phyloP scores from a whole-genome alignment of 257 asterid species.

The Pogostemon cablin region DNA sequence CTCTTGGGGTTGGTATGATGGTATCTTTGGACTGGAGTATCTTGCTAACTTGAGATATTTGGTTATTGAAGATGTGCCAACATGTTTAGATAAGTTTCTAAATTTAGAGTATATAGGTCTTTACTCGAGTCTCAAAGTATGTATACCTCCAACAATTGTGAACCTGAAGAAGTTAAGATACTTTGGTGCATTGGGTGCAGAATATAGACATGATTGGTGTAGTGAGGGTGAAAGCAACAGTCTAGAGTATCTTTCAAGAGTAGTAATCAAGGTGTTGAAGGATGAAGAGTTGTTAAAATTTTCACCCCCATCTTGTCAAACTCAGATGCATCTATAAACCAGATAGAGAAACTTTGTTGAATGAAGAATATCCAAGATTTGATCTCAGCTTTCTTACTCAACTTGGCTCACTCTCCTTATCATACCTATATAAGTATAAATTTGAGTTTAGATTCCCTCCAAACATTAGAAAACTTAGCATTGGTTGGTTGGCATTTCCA shows the following conservation, averaged over 20 bases:
- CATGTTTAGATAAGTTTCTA: conserved; percentile 20
- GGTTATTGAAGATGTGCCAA: neutral
- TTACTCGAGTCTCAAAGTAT: no score
- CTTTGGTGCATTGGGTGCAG: neutral
- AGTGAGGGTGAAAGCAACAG: no score
- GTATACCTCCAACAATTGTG: neutral
- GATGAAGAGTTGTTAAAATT: no score
- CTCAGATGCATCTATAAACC: neutral
- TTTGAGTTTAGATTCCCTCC: neutral
- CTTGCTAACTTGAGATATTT: neutral
- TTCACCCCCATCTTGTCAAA: no score
- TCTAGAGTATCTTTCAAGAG: no score
- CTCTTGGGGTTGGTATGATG: no score
- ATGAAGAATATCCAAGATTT: neutral
- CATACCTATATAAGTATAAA: neutral
- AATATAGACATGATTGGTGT: neutral
- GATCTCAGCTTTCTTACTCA: neutral
- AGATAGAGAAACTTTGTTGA: neutral
- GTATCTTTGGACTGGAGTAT: neutral
- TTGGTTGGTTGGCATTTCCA: neutral
- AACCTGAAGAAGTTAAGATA: conserved; percentile 20
- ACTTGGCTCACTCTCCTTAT: neutral
- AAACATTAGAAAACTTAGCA: neutral
- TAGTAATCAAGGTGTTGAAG: no score
- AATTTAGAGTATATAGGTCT: conserved; percentile 27